Evolutionary conservation across 176 grass and related monocot species (phyloP), one percentile per base, ranked within the genome.

Genomic region (Rhynchospora pubera): DNA sequence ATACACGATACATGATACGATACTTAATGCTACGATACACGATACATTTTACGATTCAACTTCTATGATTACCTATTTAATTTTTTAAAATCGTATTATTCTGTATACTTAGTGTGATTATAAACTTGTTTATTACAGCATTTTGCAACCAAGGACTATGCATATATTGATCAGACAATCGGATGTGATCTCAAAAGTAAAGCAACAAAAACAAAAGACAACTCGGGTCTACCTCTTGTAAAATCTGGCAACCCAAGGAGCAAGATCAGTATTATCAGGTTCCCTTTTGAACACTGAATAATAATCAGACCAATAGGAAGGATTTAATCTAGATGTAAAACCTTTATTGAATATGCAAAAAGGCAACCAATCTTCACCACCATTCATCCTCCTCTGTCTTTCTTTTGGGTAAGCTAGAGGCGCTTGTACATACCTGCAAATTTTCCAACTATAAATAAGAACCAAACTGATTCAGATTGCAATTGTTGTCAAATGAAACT

Each of bases 361-460:
- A 28, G 95, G 95, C 43, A 97, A 58, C 95, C 90, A 97, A 5
- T 91, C 85, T 74, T 88, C 87, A 2, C 88, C 90, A 2, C 90
- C 78, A 3, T 89, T 94, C 87, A 94, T 90, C 79, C 92, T 85
- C 46, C 95, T 88, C 3, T 91, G 86, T 58, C 95, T 92, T 82
- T 97, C 95, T 45, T 89, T 85, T 6, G 95, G 95, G 80, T 97
- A 97, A 28, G 92, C 95, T 57, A 97, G 83, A 88, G 95, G 92
- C 10, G 92, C 92, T 81, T 97, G 95, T 44, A 94, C 85, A 65
- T 97, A 97, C 67, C 95, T 97, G 79, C 18, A 80, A 3, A n/a
- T 57, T 44, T 43, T 11, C 64, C 52, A 34, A 30, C 22, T 26
- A 39, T 21, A 15, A 61, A 79, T 79, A 75, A 75, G 26, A 51